phyloP scores from a whole-genome alignment of 2,329 filamentous ascomycete species.

The Beauveria medogensis region DNA sequence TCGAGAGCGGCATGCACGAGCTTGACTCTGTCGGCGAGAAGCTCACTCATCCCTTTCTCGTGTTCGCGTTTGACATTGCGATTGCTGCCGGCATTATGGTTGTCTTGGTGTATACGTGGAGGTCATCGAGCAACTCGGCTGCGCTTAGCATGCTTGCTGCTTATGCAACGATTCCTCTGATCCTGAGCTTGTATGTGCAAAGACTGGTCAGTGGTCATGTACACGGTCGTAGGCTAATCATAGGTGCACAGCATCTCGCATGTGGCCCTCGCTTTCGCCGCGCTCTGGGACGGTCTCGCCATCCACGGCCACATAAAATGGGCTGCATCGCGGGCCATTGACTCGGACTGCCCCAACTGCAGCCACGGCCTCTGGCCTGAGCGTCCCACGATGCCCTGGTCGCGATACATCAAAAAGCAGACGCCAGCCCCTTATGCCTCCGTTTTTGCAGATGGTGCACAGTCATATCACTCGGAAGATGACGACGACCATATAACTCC shows the following conservation, averaged over 20 bases:
- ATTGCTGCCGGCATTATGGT: constrained; percentile 30
- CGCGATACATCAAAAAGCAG: constrained; percentile 15
- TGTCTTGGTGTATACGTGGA: constrained; percentile 34
- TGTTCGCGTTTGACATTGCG: constrained; percentile 29
- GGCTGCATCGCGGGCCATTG: constrained; percentile 30
- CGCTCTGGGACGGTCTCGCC: constrained; percentile 32
- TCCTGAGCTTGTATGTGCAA: constrained; percentile 31
- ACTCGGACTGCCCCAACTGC: constrained; percentile 34
- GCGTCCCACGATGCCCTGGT: constrained; percentile 30
- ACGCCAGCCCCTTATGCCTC: background rate
- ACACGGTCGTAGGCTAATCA: background rate
- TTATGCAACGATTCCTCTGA: constrained; percentile 33
- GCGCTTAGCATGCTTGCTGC: constrained; percentile 33
- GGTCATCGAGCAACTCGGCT: constrained; percentile 19
- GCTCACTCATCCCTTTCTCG: constrained; percentile 25
- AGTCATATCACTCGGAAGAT: constrained; percentile 7
- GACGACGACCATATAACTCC: background rate
- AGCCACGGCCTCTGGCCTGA: constrained; percentile 28
- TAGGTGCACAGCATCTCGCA: constrained; percentile 26
- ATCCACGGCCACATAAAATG: constrained; percentile 30
- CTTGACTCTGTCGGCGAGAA: constrained; percentile 5
- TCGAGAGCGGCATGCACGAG: constrained; percentile 8
- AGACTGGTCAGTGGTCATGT: background rate
- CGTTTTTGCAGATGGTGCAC: constrained; percentile 10
- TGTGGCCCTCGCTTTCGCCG: constrained; percentile 28